A percentile compares a stretch with the other conserved stretches of the same genome.
These are phyloP conservation scores for Saxophila tyrrhenica DNA, from an alignment of 495 filamentous ascomycete genomes.

Conservation along the genomic window DNA sequence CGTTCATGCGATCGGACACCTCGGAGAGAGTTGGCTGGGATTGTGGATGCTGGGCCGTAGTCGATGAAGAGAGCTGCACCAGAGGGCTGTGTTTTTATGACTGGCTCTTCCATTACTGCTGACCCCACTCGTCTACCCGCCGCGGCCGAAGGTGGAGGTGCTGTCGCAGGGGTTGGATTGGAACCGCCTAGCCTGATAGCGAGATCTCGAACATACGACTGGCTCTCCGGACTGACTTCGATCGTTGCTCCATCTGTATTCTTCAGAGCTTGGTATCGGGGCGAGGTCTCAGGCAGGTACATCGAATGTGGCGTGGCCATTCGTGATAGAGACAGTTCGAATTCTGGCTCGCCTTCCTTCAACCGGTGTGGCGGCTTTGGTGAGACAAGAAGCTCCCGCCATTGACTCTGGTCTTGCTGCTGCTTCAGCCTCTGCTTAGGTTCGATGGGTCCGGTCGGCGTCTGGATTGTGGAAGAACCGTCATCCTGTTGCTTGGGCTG, in stretches of 20 bases:
- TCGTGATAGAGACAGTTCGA: constrained; percentile 68
- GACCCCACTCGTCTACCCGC: constrained; percentile 5
- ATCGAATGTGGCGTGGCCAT: constrained; percentile 66
- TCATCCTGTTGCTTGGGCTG: constrained; percentile 26
- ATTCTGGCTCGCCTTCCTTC: constrained; percentile 50
- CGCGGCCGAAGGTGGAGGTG: constrained; percentile 23
- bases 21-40: constrained; percentile 77
- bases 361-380: constrained; percentile 44
- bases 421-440: constrained; percentile 29
- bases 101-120: constrained; percentile 14
- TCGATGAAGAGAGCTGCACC: constrained; percentile 89
- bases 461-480: constrained; percentile 27
- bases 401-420: constrained; percentile 37
- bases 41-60: constrained; percentile 68
- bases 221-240: constrained; percentile 79
- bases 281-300: constrained; percentile 73
- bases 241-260: constrained; percentile 53
- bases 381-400: constrained; percentile 81
- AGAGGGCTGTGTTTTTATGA: constrained; percentile 46
- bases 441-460: constrained; percentile 27
- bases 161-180: constrained; percentile 39
- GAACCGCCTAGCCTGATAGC: constrained; percentile 68
- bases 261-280: constrained; percentile 66
- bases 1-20: constrained; percentile 65
- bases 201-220: constrained; percentile 67